These are phyloP conservation scores for Sporobolomyces pararoseus DNA, from an alignment of 768 basidiomycete genomes.

Conservation along the genomic window DNA sequence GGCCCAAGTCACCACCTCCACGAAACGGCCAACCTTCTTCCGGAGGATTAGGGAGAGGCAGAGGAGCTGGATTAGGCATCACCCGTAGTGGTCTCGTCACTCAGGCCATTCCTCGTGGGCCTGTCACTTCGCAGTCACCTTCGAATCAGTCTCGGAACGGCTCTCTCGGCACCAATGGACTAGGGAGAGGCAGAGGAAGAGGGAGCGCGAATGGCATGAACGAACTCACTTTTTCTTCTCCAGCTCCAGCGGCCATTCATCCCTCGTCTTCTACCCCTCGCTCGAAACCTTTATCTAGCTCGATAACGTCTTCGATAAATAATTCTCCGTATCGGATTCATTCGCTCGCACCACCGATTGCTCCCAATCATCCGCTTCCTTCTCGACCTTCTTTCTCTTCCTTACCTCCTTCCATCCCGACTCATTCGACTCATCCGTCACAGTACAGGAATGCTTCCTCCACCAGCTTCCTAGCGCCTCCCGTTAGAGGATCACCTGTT, in stretches of 20 bases:
- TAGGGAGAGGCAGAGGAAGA: conserved; percentile 1
- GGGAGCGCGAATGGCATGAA: no score
- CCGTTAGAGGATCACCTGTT: no score
- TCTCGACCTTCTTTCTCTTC: not conserved
- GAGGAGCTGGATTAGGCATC: conserved; percentile 40
- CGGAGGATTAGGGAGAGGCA: conserved; percentile 30
- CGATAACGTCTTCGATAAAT: not conserved
- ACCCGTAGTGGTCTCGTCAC: conserved; percentile 30
- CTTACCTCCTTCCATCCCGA: not conserved
- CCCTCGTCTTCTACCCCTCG: not conserved
- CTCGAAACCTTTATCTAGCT: not conserved
- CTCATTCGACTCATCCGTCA: not conserved
- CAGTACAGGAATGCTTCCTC: not conserved
- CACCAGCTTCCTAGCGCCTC: not conserved
- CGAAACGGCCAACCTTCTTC: conserved; percentile 38
- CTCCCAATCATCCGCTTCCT: not conserved
- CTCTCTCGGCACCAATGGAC: not conserved
- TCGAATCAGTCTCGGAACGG: not conserved
- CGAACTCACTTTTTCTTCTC: not conserved
- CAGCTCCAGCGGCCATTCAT: not conserved
- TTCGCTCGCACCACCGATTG: not conserved
- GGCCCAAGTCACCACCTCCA: conserved; percentile 71
- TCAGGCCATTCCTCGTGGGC: not conserved
- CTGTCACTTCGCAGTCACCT: not conserved
- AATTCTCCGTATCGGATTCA: not conserved